phyloP scores from a whole-genome alignment of 1,284 basidiomycete genomes.

The Cutaneotrichosporon dermatis region DNA sequence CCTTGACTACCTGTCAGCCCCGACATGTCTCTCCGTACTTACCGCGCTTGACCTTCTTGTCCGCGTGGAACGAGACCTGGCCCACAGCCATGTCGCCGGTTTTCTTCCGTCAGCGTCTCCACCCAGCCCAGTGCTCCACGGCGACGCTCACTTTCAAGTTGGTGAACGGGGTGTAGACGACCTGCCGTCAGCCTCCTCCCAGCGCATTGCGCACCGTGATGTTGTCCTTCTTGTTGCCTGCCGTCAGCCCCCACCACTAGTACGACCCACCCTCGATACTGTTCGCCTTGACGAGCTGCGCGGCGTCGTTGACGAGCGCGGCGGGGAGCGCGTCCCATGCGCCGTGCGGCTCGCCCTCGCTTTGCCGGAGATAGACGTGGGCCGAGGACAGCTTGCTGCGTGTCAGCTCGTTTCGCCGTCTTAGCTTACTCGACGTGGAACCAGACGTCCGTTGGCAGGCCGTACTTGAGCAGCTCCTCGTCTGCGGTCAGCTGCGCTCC shows the following conservation, averaged over 20 bases:
- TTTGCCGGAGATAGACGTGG: slow-evolving; percentile 88
- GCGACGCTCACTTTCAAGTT: slow-evolving; percentile 68
- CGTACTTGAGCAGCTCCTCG: slow-evolving; percentile 90
- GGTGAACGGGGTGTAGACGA: slow-evolving; percentile 88
- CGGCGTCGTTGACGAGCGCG: slow-evolving; percentile 73
- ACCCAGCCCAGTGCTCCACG: no score
- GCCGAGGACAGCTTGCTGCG: slow-evolving; percentile 84
- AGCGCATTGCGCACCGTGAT: slow-evolving; percentile 54
- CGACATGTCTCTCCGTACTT: slow-evolving; percentile 19
- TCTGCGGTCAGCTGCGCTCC: slow-evolving; percentile 53
- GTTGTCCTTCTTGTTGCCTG: slow-evolving; percentile 95
- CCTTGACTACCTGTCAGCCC: slow-evolving; percentile 56
- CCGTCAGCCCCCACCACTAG: slow-evolving; percentile 3
- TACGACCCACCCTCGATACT: slow-evolving; percentile 76
- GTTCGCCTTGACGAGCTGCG: slow-evolving; percentile 95
- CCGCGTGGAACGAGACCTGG: slow-evolving; percentile 87
- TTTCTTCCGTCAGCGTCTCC: slow-evolving; percentile 59
- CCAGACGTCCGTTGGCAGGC: slow-evolving; percentile 59
- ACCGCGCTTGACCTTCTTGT: slow-evolving; percentile 80
- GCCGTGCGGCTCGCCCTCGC: slow-evolving; percentile 59
- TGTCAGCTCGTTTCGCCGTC: not conserved
- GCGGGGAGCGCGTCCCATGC: slow-evolving; percentile 82
- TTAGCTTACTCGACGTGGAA: slow-evolving; percentile 54
- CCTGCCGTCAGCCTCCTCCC: slow-evolving; percentile 23
- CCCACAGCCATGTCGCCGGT: slow-evolving; percentile 94